phyloP scores from a whole-genome alignment of 192 early-diverging fungal species.

The Umbelopsis sp. region DNA sequence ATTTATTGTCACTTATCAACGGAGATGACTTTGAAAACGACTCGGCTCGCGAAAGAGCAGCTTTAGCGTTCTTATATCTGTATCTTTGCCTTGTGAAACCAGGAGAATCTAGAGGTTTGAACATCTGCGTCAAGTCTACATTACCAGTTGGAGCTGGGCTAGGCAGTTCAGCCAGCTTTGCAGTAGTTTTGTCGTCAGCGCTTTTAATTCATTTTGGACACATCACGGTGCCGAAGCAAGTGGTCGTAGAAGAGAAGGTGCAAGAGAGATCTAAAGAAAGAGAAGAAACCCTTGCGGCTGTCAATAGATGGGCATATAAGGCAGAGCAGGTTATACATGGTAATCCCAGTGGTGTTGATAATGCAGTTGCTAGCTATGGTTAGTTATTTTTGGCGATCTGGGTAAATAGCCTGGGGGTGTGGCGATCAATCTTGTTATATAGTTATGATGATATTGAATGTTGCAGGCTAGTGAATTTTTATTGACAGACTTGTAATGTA shows the following conservation, averaged over 20 bases:
- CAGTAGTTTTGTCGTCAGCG: conserved; percentile 77
- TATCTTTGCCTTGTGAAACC: conserved; percentile 42
- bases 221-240: conserved; percentile 27
- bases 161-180: conserved; percentile 94
- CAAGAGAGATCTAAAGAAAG: conserved; percentile 27
- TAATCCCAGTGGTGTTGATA: conserved; percentile 94
- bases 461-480: neutral
- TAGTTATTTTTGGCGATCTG: conserved; percentile 17
- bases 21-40: conserved; percentile 32
- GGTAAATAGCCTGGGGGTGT: too few relatives aligned
- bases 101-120: conserved; percentile 45
- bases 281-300: conserved; percentile 45
- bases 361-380: conserved; percentile 87
- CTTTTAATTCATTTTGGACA: conserved; percentile 64
- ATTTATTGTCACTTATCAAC: conserved; percentile 35
- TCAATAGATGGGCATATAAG: conserved; percentile 91
- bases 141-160: conserved; percentile 94
- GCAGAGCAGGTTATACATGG: conserved; percentile 96
- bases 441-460: too few relatives aligned
- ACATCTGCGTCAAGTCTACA: conserved; percentile 68
- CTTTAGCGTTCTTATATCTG: conserved; percentile 72
- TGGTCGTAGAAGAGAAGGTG: neutral
- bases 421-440: too few relatives aligned
- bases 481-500: conserved; percentile 6
- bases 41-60: conserved; percentile 48